Base-by-base conservation (phyloP, 371 early-diverging fungal genomes). In the Dichotomocladium elegans region DNA sequence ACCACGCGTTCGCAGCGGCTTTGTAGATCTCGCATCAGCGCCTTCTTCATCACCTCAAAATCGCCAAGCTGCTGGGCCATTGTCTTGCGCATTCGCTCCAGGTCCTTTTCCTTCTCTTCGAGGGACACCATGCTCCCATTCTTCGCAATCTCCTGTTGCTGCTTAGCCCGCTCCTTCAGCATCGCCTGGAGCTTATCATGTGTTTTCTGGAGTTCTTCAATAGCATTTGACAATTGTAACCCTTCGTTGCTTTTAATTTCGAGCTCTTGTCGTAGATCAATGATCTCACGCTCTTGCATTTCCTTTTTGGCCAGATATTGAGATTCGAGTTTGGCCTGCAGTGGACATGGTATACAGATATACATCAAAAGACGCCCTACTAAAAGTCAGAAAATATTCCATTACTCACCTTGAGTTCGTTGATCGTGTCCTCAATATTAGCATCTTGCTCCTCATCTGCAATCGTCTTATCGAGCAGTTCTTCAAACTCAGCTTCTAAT, bases 1-100 rank as follows among this genome's bases (percentile, higher is more conserved):
- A 95, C 93, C 21, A 72, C 92, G 74, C 90, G 90, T 64, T 98
- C 95, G 76, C 95, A 95, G 25, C 95, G 87, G 74, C 90, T 89
- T 68, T 95, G 94, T 21, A 98, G 83, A 62, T 96, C 96, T 24
- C 91, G 83, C 95, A 95, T 93, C 52, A 98, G 72, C 22, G 89
- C 89, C 81, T 94, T 92, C 80, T 94, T 94, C 93, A 94, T 94
- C 48, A 88, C 82, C 55, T 95, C 96, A 76, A 94, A 95, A 51
- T 97, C 95, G 17, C 84, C 77, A 30, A 95, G 80, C 60, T 95
- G 92, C 66, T 92, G 88, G 3, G 87, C 69, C 94, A 95, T 93
- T 7, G 83, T 83, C 74, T 92, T 89, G 35, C 91, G 83, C 80
- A 94, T 89, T 45, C 83, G 71, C 34, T 92, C 91, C 68, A 93